Evolutionary conservation across 805 yeast genomes (phyloP), one percentile per base, ranked within the genome.

Genomic region (Wickerhamiella kazuoi): DNA sequence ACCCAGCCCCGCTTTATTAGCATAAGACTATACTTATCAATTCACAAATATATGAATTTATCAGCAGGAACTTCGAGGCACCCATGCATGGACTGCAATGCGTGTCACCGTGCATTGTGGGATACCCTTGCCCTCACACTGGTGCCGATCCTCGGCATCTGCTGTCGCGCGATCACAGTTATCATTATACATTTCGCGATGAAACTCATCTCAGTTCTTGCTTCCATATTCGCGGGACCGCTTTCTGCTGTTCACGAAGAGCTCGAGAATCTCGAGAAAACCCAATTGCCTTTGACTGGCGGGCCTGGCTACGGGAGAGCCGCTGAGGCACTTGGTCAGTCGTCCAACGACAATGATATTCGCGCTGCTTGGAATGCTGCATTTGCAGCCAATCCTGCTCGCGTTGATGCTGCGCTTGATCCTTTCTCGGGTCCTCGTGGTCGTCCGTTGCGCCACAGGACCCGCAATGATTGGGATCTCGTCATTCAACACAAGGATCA

Each of bases 321-420:
- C 28, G 14, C 36, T 8, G 16, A 20, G 16, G 24, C 36, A 9
- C 30, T 34, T 3, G 37, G 37, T 3, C 19, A n/a, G 14, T 17
- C 4, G 9, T 31, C 30, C 4, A 17, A 19, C 21, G 33, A 34
- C 28, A 29, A 16, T 2, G 9, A 21, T 2, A 21, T 38, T 3
- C 32, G 32, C 30, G 15, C 34, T 13, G 41, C 37, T 21, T 38
- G 41, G 41, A 30, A 38, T 19, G 37, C 23, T 4, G 34, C 33
- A 15, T 38, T n/a, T 24, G 21, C 5, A 20, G 9, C 4, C 8
- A 34, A 37, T 34, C 21, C 37, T 14, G 36, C 16, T 5, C 11
- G 21, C 14, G 34, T n/a, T 5, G 21, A 6, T 7, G n/a, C 8
- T 6, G 21, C 21, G 21, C 34, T 31, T n/a, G 34, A 31, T n/a